phyloP scores from a whole-genome alignment of 371 early-diverging fungal genomes.

The Rhizomucor miehei region DNA sequence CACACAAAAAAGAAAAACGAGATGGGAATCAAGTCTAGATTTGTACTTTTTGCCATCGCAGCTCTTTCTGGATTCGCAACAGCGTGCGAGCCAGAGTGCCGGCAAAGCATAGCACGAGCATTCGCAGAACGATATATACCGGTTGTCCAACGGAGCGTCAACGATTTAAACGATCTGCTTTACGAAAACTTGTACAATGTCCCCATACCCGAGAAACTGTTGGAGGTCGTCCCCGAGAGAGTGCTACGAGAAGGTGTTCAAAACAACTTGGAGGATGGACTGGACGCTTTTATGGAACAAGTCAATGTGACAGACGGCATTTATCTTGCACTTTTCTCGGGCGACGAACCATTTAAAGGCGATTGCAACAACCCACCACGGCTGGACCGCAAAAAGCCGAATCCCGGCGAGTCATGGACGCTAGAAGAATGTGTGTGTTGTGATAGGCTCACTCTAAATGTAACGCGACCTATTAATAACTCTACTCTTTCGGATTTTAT shows the following conservation, averaged over 20 bases:
- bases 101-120: conserved; percentile 46
- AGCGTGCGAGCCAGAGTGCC: conserved; percentile 60
- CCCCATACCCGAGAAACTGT: conserved; percentile 24
- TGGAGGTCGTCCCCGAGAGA: conserved; percentile 21
- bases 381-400: conserved; percentile 50
- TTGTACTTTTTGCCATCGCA: not conserved
- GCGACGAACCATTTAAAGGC: conserved; percentile 59
- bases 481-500: not conserved
- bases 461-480: not conserved
- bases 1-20: too few relatives aligned
- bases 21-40: too few relatives aligned
- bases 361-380: conserved; percentile 60
- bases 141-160: conserved; percentile 28
- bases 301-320: conserved; percentile 37
- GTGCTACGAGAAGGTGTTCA: conserved; percentile 34
- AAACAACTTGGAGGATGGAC: conserved; percentile 13
- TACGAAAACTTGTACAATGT: conserved; percentile 11
- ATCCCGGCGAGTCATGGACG: conserved; percentile 55
- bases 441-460: not conserved
- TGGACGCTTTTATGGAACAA: conserved; percentile 15
- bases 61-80: conserved; percentile 5
- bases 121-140: conserved; percentile 49
- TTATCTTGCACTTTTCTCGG: conserved; percentile 51
- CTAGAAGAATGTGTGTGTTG: conserved; percentile 55
- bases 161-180: conserved; percentile 26